phyloP scores from a whole-genome alignment of 345 rosid genomes.

The Acer yangbiense region DNA sequence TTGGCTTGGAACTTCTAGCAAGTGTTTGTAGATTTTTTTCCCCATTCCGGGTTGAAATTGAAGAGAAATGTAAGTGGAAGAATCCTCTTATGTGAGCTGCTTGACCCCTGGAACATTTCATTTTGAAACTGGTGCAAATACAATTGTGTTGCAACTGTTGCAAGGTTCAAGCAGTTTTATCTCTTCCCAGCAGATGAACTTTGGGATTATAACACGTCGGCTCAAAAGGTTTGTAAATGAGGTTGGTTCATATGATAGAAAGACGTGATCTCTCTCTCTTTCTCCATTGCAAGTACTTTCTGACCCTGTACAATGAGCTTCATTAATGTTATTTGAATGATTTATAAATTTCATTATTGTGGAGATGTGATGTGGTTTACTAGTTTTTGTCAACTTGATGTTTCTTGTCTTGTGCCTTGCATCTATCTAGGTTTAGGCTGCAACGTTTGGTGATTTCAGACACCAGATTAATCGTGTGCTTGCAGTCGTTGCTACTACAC shows the following conservation, averaged over 20 bases:
- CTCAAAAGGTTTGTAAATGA: constrained; percentile 20
- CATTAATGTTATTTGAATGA: neutral
- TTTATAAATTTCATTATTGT: neutral
- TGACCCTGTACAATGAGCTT: neutral
- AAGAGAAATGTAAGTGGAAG: constrained; percentile 15
- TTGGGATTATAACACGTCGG: neutral
- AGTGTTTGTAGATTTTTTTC: constrained; percentile 6
- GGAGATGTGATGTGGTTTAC: neutral
- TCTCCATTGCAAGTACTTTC: no score
- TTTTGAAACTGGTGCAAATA: constrained; percentile 11
- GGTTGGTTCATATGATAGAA: neutral
- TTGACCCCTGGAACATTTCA: constrained; percentile 28
- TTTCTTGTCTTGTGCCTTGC: neutral
- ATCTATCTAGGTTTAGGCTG: neutral
- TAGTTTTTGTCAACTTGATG: neutral
- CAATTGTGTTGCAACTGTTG: constrained; percentile 27
- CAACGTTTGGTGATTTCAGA: neutral
- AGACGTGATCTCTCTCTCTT: neutral
- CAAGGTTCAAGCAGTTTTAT: constrained; percentile 37
- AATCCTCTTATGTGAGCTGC: constrained; percentile 25
- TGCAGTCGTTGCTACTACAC: neutral
- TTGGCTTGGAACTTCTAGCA: constrained; percentile 8
- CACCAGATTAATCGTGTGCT: neutral
- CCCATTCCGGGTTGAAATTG: neutral
- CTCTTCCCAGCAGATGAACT: constrained; percentile 4